These are phyloP conservation scores for Schizothecium vesticola DNA, from an alignment of 495 filamentous ascomycete species.

Conservation along the genomic window DNA sequence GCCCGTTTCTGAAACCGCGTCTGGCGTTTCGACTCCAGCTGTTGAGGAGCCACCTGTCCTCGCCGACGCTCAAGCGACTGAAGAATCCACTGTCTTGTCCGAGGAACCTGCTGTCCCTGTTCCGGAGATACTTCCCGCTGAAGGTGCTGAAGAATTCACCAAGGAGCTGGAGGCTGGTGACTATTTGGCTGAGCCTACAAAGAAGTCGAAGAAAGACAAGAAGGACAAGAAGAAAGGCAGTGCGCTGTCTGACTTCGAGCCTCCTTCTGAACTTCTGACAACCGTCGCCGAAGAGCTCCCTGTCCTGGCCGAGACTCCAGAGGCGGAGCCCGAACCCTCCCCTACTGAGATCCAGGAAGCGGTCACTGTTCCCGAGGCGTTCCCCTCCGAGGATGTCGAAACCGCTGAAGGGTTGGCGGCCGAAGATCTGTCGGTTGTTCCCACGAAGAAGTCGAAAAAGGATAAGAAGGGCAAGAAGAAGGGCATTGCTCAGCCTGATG, in stretches of 20 bases:
- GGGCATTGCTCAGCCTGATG: not conserved
- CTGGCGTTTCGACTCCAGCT: slow-evolving; percentile 4
- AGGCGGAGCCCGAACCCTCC: not conserved
- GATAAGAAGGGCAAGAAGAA: slow-evolving; percentile 30
- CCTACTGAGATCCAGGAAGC: not conserved
- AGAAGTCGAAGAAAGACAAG: slow-evolving; percentile 29
- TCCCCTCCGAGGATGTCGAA: no score
- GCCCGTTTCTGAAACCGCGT: slow-evolving; percentile 16
- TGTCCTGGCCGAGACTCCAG: not conserved
- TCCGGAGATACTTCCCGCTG: not conserved
- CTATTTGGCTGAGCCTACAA: slow-evolving; percentile 7
- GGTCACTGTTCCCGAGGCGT: no score
- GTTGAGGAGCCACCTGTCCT: slow-evolving; percentile 1
- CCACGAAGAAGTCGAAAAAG: slow-evolving; percentile 22
- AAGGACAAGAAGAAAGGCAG: slow-evolving; percentile 20
- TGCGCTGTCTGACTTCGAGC: not conserved
- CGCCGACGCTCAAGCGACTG: not conserved
- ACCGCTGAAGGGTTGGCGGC: no score
- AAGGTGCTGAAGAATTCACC: not conserved
- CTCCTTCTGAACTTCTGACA: not conserved
- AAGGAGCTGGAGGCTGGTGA: not conserved
- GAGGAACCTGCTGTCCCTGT: not conserved
- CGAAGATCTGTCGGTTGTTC: not conserved
- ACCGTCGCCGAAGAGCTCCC: not conserved
- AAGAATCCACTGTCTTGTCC: not conserved